phyloP scores from a whole-genome alignment of 371 early-diverging fungal species.

The Actinomortierella ambigua region DNA sequence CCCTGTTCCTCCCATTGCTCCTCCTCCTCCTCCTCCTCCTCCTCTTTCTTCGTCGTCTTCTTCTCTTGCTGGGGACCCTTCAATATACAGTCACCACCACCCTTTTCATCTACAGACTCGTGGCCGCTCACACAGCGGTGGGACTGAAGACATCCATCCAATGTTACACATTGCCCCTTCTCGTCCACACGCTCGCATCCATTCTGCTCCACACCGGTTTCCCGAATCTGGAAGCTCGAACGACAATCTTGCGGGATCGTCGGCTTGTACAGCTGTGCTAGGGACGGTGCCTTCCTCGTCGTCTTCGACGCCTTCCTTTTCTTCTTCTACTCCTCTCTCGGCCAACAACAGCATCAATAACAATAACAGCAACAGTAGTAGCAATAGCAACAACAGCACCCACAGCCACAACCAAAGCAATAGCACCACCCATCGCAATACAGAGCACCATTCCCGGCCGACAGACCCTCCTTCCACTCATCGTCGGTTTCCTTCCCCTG shows the following conservation, averaged over 20 bases:
- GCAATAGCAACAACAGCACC: background rate
- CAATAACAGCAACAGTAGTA: too few species aligned
- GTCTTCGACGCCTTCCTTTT: too few species aligned
- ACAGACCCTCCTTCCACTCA: background rate
- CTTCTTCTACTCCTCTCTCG: too few species aligned
- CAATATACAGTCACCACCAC: constrained; percentile 1
- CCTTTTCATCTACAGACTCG: too few species aligned
- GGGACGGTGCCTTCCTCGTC: background rate
- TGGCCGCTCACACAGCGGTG: too few species aligned
- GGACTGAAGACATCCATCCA: too few species aligned
- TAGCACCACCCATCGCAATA: too few species aligned
- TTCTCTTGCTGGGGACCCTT: background rate
- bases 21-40: too few species aligned
- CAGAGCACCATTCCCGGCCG: constrained; percentile 12
- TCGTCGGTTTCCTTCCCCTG: background rate
- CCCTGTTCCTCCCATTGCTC: too few species aligned
- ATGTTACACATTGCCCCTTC: too few species aligned
- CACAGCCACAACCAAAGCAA: background rate
- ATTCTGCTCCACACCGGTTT: background rate
- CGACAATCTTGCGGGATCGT: background rate
- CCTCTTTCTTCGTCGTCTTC: too few species aligned
- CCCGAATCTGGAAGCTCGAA: background rate
- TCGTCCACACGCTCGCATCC: background rate
- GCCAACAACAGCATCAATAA: too few species aligned
- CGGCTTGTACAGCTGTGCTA: background rate